These are phyloP conservation scores for Emiliania huxleyi DNA, from an alignment of 78 protist genomes.

Conservation along the genomic window DNA sequence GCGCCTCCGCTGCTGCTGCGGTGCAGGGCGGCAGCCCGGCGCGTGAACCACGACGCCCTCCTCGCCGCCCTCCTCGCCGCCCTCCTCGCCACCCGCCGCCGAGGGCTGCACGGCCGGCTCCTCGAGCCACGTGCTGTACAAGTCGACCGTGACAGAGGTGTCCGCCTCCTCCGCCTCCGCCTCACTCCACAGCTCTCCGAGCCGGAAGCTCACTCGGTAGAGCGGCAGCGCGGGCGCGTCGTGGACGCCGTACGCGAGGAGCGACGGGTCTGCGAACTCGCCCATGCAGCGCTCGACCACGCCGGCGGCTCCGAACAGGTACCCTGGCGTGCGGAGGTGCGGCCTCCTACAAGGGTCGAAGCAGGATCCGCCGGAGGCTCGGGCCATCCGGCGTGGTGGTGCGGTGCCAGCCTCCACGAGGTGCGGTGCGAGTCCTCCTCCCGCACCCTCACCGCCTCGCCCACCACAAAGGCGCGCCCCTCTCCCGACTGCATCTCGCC, in stretches of 20 bases:
- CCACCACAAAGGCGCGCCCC: not conserved
- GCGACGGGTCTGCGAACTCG: not conserved
- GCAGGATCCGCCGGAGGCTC: too few relatives aligned
- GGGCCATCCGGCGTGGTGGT: not conserved
- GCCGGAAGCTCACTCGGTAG: slow-evolving; percentile 14
- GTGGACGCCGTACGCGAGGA: not conserved
- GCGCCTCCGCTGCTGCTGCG: too few relatives aligned
- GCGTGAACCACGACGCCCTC: too few relatives aligned
- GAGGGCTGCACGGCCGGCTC: too few relatives aligned
- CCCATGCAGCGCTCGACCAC: slow-evolving; percentile 19
- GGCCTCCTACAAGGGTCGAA: slow-evolving; percentile 16
- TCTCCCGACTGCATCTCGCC: not conserved
- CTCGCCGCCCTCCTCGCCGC: too few relatives aligned
- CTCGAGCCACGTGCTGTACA: too few relatives aligned
- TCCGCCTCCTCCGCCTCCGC: too few relatives aligned
- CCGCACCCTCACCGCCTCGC: slow-evolving; percentile 5
- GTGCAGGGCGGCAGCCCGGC: too few relatives aligned
- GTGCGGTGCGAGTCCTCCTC: not conserved
- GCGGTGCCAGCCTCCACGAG: not conserved
- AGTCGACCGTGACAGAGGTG: too few relatives aligned
- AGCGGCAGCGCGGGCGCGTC: not conserved
- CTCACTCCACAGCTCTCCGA: not conserved
- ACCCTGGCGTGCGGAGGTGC: slow-evolving; percentile 58
- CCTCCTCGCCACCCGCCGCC: too few relatives aligned
- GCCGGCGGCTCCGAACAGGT: slow-evolving; percentile 31